Base-by-base conservation (phyloP, 2,329 filamentous ascomycete species). In the Botrytis paeoniae region DNA sequence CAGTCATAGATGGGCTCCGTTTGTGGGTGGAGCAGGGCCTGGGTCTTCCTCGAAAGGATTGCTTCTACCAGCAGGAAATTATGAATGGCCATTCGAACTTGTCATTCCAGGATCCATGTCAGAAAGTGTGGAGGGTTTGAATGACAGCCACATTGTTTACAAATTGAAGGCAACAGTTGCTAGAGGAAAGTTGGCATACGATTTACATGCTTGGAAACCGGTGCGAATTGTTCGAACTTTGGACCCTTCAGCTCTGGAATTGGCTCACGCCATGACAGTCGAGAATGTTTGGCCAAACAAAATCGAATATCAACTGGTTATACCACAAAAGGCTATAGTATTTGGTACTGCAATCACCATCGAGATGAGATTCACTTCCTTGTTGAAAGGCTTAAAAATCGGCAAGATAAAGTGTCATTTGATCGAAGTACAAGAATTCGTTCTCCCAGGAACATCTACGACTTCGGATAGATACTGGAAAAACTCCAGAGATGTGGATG, bases 251-350 rank as follows among this genome's bases (percentile, higher is more conserved):
- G 92, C 92, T 18, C 85, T 95, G 73, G 93, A 95, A 80, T 88
- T 95, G 75, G 87, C 92, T 54, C 92, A 98, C 82, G 92, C 94
- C 65, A 96, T 98, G 93, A 93, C 93, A 75, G 95, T 98, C 76
- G 95, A 98, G 82, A 98, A 98, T 80, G 92, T 97, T 76, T 99
- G 96, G 96, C 93, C 94, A 9, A 96, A 97, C 85, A 99, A 99
- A 85, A 89, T 98, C 78, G 93, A 97, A 81, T 99, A 99, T 84
- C 95, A 94, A 43, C 94, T 99, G 75, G 90, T 93, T 73, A 93
- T 97, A 18, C 95, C 96, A 0, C 95, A 94, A 79, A 98, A 98
- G 84, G 96, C 96, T 2, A 92, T 97, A 71, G 92, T 97, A 29
- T 97, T 98, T 79, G 96, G 96, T 68, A 97, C 93, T n/a, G 87